A percentile compares a stretch with the other conserved stretches of the same genome.
These are phyloP conservation scores for Jackrogersella multiformis DNA, from an alignment of 495 filamentous ascomycete species.

Conservation along the genomic window DNA sequence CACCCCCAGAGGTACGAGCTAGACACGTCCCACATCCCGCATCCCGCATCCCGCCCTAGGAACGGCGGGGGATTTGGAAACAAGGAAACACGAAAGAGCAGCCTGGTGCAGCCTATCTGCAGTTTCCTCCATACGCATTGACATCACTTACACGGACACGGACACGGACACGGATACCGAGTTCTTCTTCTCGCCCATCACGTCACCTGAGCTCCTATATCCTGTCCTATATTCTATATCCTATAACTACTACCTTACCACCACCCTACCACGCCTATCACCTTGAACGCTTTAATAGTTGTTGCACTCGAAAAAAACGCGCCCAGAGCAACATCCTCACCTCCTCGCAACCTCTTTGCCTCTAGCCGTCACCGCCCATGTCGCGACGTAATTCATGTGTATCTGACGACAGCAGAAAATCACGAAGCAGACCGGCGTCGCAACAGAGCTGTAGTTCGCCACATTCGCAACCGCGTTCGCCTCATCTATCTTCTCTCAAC, in stretches of 20 bases:
- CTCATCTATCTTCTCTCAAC: slow-evolving; percentile 24
- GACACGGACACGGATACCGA: no score
- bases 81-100: slow-evolving; percentile 22
- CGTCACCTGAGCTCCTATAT: no score
- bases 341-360: not conserved
- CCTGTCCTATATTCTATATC: no score
- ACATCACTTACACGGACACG: not conserved
- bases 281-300: not conserved
- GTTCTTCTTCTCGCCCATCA: no score
- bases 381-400: slow-evolving; percentile 44
- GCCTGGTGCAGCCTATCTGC: slow-evolving; percentile 34
- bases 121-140: slow-evolving; percentile 5
- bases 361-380: slow-evolving; percentile 30
- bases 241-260: no score
- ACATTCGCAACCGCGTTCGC: slow-evolving; percentile 40
- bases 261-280: no score
- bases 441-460: slow-evolving; percentile 35
- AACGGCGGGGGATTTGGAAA: slow-evolving; percentile 27
- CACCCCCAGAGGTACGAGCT: slow-evolving; percentile 21
- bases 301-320: slow-evolving; percentile 3
- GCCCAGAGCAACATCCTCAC: not conserved
- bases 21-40: no score
- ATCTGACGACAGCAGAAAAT: slow-evolving; percentile 43
- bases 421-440: slow-evolving; percentile 37
- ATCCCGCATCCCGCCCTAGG: slow-evolving; percentile 24